Base-by-base conservation (phyloP, 768 basidiomycete species). In the Lactarius quietus region DNA sequence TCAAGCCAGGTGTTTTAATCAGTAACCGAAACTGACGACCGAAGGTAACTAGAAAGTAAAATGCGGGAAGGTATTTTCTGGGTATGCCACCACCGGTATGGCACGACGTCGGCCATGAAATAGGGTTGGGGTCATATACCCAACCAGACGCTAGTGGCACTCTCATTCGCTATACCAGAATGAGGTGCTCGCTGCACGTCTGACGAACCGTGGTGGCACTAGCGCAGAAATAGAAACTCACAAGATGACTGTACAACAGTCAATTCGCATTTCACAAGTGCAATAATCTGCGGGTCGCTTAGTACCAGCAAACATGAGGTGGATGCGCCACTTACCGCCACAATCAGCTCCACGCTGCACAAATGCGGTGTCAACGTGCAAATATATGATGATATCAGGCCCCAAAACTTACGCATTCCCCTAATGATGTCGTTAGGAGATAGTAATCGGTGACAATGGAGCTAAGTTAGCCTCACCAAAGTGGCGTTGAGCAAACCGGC, bases 401-500 rank as follows among this genome's bases (percentile, higher is more conserved):
- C 6, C 45, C 31, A 31, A 31, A 8, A 70, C 73, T 64, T 62
- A 74, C 73, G 73, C 73, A 41, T 74, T 74, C 26, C 73, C 73
- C 73, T 74, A 56, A 26, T 26, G 33, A 57, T 53, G 29, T 23
- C 20, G 28, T 56, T 33, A 53, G 45, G 52, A 26, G n/a, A 59
- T 33, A 36, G 6, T 39, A 41, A 45, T 66, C 15, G 26, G 29
- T 28, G 17, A 39, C 9, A 28, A 57, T 35, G 60, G 36, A 57
- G 14, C 48, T 51, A 51, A 57, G 33, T 54, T 39, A 36, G 65
- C 61, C 74, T 64, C 68, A 92, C 89, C 68, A 92, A 78, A 17
- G 92, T 95, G 26, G 93, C 93, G 76, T 94, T 95, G 62, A 95
- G 73, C 3, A 95, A 81, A 43, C 92, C 92, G 3, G 92, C 91